Conservation (phyloP, 1,139 yeast species). For the Casaregolazyma lundiana region DNA sequence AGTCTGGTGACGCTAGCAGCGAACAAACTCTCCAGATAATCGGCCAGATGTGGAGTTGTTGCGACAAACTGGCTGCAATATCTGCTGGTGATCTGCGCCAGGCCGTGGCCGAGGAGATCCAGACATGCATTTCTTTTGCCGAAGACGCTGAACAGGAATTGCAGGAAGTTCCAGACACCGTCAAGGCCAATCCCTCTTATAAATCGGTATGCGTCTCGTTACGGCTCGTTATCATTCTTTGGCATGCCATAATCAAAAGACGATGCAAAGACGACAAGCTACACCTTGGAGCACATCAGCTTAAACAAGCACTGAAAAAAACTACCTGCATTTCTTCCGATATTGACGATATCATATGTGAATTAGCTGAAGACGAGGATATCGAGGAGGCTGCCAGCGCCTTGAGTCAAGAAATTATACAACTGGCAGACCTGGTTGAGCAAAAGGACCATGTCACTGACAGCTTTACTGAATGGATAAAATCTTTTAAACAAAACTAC, state of each 20-base stretch:
- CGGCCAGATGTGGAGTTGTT: conserved; percentile 9
- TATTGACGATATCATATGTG: conserved; percentile 8
- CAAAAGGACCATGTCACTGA: not conserved
- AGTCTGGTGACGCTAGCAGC: not conserved
- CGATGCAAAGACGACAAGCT: conserved; percentile 3
- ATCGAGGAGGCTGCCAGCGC: not conserved
- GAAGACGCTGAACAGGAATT: conserved; percentile 48
- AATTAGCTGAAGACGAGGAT: conserved; percentile 3
- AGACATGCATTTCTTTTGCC: conserved; percentile 5
- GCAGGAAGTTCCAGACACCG: conserved; percentile 28
- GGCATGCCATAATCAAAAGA: conserved; percentile 6
- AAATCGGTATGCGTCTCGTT: not conserved
- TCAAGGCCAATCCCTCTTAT: conserved; percentile 3
- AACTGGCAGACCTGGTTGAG: not conserved
- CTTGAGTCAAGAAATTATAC: not conserved
- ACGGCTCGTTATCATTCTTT: not conserved
- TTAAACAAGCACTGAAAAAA: not conserved
- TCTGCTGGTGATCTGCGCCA: conserved; percentile 5
- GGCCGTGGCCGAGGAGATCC: conserved; percentile 1
- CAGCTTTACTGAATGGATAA: conserved; percentile 1
- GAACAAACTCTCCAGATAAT: not conserved
- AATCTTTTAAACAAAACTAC: conserved; percentile 1
- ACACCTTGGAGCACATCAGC: not conserved
- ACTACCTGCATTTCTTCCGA: conserved; percentile 2
- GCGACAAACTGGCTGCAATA: conserved; percentile 1